Base-by-base conservation (phyloP, 495 filamentous ascomycete species). In the Letharia columbiana region DNA sequence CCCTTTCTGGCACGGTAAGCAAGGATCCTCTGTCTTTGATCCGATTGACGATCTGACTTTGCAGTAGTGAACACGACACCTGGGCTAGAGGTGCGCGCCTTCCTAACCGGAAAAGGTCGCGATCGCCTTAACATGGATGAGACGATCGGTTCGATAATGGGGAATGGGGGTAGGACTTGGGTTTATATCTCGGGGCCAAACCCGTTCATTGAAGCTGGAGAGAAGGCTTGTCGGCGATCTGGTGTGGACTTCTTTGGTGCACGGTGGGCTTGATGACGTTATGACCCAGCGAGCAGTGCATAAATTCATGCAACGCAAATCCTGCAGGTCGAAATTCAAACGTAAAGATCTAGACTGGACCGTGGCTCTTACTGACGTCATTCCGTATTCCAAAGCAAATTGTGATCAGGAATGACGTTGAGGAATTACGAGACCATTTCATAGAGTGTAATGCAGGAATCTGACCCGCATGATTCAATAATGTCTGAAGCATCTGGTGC, bases 131-230 rank as follows among this genome's bases (percentile, higher is more conserved):
- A 70, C 63, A 47, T 69, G 12, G 49, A 52, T 20, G 59, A 61
- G 18, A 56, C 65, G 4, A 56, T 74, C 31, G 28, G 41, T 6
- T 66, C 67, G 0, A 58, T 70, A 11, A 61, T 40, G 37, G 63
- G 61, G 10, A 31, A 23, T 0, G 42, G 41, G 18, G 61, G 61
- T 11, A 66, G 66, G 64, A 66, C 58, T 13, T 73, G 71, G 73
- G 71, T 70, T 11, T 75, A 75, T 68, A 63, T 75, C 31, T 70
- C 67, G 45, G 73, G 73, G 18, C 73, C 73, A 2, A 69, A 70
- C 42, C 37, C 67, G 17, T 75, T 75, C 52, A 71, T 75, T 37
- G 65, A 64, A 33, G 60, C n/a, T 0, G 73, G 69, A 35, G 70
- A 74, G 59, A 62, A 61, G 33, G 73, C 69, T 11, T 74, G 73